A percentile compares a stretch with the other conserved stretches of the same genome.
phyloP scores from a whole-genome alignment of 2,329 filamentous ascomycete genomes.

The Alternaria consortialis region DNA sequence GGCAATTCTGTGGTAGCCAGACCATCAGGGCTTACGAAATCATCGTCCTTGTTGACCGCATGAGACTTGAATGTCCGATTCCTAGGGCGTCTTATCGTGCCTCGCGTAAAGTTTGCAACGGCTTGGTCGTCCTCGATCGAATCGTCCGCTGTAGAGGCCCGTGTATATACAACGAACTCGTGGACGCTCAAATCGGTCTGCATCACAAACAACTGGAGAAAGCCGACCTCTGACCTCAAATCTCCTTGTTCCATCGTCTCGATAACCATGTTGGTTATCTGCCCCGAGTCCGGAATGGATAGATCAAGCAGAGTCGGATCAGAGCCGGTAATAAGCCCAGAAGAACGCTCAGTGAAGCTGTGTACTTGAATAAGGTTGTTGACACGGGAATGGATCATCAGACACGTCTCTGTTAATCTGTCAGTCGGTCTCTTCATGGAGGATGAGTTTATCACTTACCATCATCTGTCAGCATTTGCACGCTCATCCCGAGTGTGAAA shows the following conservation, averaged over 20 bases:
- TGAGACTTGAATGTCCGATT: constrained; percentile 1
- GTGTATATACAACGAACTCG: constrained; percentile 32
- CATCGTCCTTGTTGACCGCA: constrained; percentile 28
- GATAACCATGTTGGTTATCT: constrained; percentile 29
- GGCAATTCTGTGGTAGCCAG: constrained; percentile 20
- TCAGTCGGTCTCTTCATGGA: constrained; percentile 14
- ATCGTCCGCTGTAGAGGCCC: constrained; percentile 6
- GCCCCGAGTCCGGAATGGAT: constrained; percentile 10
- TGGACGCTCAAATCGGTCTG: constrained; percentile 38
- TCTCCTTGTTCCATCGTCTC: constrained; percentile 36
- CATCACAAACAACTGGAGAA: constrained; percentile 39
- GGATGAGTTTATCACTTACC: constrained; percentile 31
- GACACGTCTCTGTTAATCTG: constrained; percentile 31
- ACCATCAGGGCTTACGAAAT: constrained; percentile 43
- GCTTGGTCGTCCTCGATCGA: background rate
- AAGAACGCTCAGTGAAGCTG: constrained; percentile 27
- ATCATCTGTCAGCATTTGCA: constrained; percentile 39
- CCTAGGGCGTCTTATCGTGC: constrained; percentile 16
- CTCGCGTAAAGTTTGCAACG: constrained; percentile 34
- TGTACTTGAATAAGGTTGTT: constrained; percentile 44
- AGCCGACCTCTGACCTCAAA: constrained; percentile 23
- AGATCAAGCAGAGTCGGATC: constrained; percentile 40
- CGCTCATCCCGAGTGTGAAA: constrained; percentile 55
- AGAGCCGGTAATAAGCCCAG: constrained; percentile 26
- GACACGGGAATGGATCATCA: constrained; percentile 46